These are phyloP conservation scores for Sophora flavescens DNA, from an alignment of 306 rosid species.

Conservation along the genomic window DNA sequence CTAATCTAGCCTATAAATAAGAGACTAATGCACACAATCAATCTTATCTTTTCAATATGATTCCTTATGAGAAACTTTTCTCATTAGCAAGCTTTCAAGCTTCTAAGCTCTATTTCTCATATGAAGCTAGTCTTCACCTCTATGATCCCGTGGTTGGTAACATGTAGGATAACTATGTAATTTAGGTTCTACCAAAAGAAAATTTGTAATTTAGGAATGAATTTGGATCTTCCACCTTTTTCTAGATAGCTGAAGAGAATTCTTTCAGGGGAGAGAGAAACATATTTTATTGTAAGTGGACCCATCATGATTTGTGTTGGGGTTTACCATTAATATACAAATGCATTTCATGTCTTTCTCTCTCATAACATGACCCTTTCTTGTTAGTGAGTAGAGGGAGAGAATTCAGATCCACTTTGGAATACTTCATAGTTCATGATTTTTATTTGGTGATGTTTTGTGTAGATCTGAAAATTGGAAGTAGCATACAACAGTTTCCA, in stretches of 20 bases:
- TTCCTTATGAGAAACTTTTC: no score
- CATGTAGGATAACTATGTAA: not conserved
- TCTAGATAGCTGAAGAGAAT: no score
- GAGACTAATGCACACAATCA: no score
- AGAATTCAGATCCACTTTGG: slow-evolving; percentile 8
- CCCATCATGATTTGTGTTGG: not conserved
- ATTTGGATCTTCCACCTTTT: not conserved
- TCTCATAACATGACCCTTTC: not conserved
- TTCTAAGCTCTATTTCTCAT: no score
- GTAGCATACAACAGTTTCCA: slow-evolving; percentile 42
- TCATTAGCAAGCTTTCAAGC: no score
- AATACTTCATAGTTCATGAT: slow-evolving; percentile 5
- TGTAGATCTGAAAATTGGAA: slow-evolving; percentile 47
- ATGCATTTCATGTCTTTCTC: not conserved
- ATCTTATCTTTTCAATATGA: no score
- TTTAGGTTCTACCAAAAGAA: slow-evolving; percentile 17
- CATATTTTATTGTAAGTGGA: not conserved
- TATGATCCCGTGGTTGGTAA: no score
- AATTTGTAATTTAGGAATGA: not conserved
- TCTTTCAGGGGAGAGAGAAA: no score
- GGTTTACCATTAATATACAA: not conserved
- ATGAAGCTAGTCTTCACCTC: no score
- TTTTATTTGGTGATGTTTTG: slow-evolving; percentile 38
- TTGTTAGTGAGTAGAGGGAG: slow-evolving; percentile 1
- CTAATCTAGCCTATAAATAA: no score